Conservation (phyloP, 83 land plant species). For the Isoetes engelmannii region DNA sequence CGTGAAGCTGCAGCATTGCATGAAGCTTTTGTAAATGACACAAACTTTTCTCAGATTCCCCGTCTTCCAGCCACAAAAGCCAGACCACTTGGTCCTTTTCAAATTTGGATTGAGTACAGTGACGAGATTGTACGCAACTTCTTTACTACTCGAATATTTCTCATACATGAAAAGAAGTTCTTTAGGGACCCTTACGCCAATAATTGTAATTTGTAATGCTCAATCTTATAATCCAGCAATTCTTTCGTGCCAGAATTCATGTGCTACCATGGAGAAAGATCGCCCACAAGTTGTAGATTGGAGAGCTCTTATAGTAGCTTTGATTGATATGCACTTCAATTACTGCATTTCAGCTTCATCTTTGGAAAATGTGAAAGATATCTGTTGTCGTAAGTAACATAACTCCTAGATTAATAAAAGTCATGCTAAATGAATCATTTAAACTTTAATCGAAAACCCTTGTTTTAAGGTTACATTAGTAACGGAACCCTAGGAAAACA, state of each 20-base stretch:
- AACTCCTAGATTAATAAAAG: neutral
- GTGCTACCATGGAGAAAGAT: neutral
- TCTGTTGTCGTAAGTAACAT: slow-evolving; percentile 4
- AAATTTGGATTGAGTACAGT: neutral
- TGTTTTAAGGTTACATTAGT: too few species aligned
- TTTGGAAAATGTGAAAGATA: slow-evolving; percentile 1
- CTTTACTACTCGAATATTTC: neutral
- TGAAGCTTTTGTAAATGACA: neutral
- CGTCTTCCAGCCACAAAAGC: slow-evolving; percentile 5
- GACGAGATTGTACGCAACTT: neutral
- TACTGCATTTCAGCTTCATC: slow-evolving; percentile 6
- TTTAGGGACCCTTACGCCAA: too few species aligned
- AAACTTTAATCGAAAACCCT: too few species aligned
- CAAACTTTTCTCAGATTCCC: slow-evolving; percentile 3
- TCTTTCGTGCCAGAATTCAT: neutral
- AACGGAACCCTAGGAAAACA: too few species aligned
- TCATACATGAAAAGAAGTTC: too few species aligned
- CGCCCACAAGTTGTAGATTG: slow-evolving; percentile 5
- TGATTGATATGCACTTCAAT: slow-evolving; percentile 6
- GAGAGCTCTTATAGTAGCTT: slow-evolving; percentile 1
- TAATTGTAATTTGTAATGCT: neutral
- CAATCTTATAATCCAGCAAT: neutral
- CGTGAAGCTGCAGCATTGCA: neutral
- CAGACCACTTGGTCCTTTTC: slow-evolving; percentile 6
- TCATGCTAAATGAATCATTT: too few species aligned